Evolutionary conservation across 1,139 yeast species (phyloP).

Genomic region (Yamadazyma oceani): DNA sequence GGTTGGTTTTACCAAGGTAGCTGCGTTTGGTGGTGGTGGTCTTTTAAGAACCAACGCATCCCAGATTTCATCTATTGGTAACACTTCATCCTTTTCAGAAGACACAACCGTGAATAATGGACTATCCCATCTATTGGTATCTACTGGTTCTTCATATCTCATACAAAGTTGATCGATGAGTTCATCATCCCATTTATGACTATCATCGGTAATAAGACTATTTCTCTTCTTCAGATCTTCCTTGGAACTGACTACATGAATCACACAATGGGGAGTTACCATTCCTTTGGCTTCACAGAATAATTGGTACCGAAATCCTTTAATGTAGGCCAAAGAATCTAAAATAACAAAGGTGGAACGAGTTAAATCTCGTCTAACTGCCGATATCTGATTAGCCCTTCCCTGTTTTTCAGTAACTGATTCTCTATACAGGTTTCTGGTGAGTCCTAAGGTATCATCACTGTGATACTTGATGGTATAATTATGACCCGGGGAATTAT

Average conservation of each 20-base stretch:
- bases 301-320: slow-evolving; percentile 92
- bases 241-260: slow-evolving; percentile 72
- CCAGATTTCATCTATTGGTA: slow-evolving; percentile 75
- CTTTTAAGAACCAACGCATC: slow-evolving; percentile 60
- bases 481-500: slow-evolving; percentile 48
- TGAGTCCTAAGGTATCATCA: slow-evolving; percentile 76
- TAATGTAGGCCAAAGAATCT: slow-evolving; percentile 86
- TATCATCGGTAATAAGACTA: slow-evolving; percentile 8
- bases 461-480: slow-evolving; percentile 66
- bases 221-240: slow-evolving; percentile 69
- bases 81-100: slow-evolving; percentile 38
- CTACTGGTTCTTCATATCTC: slow-evolving; percentile 93
- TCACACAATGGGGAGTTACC: slow-evolving; percentile 78
- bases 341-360: slow-evolving; percentile 72
- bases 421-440: slow-evolving; percentile 65
- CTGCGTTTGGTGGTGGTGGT: slow-evolving; percentile 74
- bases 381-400: slow-evolving; percentile 83
- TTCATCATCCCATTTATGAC: slow-evolving; percentile 63
- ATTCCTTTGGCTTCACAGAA: slow-evolving; percentile 90
- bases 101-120: slow-evolving; percentile 76
- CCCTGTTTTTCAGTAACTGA: slow-evolving; percentile 76
- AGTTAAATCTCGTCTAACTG: slow-evolving; percentile 78
- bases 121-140: slow-evolving; percentile 87
- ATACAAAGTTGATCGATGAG: slow-evolving; percentile 69
- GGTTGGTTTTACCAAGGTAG: slow-evolving; percentile 73